Base-by-base conservation (phyloP, 495 filamentous ascomycete genomes). In the Neurospora africana region DNA sequence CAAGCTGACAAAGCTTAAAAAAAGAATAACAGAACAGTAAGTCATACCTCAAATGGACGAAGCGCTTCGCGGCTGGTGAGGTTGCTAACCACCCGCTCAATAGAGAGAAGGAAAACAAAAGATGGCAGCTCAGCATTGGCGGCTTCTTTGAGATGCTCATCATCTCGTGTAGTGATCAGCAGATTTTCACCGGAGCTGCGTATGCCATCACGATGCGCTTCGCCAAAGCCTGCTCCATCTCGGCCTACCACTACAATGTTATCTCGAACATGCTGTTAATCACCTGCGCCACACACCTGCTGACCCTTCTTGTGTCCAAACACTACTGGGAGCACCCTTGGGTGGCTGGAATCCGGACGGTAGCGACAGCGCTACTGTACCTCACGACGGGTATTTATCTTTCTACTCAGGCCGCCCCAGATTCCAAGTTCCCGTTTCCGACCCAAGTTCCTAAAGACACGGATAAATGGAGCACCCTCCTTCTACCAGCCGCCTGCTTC, bases 201-300 rank as follows among this genome's bases (percentile, higher is more conserved):
- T 82, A 80, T 38, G 77, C 80, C 40, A 68, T 82, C 43, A 78
- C 81, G 21, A 71, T 82, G 53, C 78, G 78, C 19, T 82, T 78
- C 53, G 72, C 68, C 65, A 77, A 76, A 69, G 81, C 80, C 9
- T 83, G 81, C 72, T 77, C 75, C 27, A 75, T 83, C 69, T 80
- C 79, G n/a, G 79, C 80, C 4, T 83, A 83, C 69, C 81, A 83
- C 72, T 83, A 82, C 73, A 77, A 82, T 30, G 75, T 83, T 61
- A 75, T 83, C 2, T 75, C 76, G 33, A 83, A 83, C 72, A 76
- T 81, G 74, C 74, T 83, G 75, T 70, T 83, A 13, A 74, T 83
- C 39, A 81, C 81, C 37, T 80, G 79, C 69, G 81, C 79, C 8
- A 83, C 81, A 4, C 81, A 83, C 67, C 76, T 83, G 13, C 70